Evolutionary conservation across 768 basidiomycete species (phyloP).

Genomic region (Tulasnella sp.): DNA sequence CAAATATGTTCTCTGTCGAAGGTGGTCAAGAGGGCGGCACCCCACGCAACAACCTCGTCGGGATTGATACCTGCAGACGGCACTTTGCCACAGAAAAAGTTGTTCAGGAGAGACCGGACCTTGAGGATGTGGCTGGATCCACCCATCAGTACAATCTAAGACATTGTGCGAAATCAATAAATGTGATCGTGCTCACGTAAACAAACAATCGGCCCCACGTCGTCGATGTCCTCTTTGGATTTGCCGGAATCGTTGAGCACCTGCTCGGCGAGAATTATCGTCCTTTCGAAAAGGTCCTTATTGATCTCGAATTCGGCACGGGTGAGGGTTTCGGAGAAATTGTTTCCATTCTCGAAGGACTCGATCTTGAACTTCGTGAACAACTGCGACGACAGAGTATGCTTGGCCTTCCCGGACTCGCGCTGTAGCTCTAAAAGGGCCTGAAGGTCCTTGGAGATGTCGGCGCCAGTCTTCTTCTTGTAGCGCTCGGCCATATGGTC

Average conservation of each 20-base stretch:
- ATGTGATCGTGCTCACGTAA: conserved; percentile 18
- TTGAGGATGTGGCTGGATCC: conserved; percentile 98
- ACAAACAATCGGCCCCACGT: too few species aligned
- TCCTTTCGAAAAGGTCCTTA: conserved; percentile 89
- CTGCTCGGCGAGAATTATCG: conserved; percentile 93
- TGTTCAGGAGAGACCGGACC: conserved; percentile 93
- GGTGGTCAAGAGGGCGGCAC: conserved; percentile 96
- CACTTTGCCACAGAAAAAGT: conserved; percentile 98
- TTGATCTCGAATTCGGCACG: conserved; percentile 97
- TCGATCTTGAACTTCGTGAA: conserved; percentile 98
- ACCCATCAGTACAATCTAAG: conserved; percentile 80
- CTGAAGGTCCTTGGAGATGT: conserved; percentile 41
- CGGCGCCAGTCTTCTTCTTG: conserved; percentile 31
- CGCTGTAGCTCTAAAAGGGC: conserved; percentile 95
- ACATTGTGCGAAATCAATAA: conserved; percentile 13
- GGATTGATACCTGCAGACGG: conserved; percentile 99
- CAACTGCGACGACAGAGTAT: conserved; percentile 91
- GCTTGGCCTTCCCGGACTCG: conserved; percentile 91
- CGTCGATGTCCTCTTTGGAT: conserved; percentile 90
- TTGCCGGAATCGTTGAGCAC: conserved; percentile 97
- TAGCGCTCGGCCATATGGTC: conserved; percentile 32
- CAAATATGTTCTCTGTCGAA: conserved; percentile 98
- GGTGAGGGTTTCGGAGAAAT: conserved; percentile 97
- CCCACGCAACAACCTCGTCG: conserved; percentile 96
- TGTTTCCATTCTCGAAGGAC: conserved; percentile 93